A percentile compares a stretch with the other conserved stretches of the same genome.
Evolutionary conservation across 2,329 filamentous ascomycete genomes (phyloP).

Genomic region (Penicillium sp.): DNA sequence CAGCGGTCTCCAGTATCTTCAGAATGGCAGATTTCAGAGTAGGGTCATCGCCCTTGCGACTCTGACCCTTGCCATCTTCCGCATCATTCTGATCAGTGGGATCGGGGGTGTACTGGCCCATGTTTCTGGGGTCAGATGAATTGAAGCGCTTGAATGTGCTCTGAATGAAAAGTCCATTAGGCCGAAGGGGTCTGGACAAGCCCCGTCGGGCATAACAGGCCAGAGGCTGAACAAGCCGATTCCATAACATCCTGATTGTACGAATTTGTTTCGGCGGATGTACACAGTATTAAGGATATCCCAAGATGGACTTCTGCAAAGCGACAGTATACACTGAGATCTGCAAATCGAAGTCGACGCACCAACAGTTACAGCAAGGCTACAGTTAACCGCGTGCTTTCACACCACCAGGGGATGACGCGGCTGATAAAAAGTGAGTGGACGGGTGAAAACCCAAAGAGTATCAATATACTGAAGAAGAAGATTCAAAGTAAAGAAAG

Average conservation of each 20-base stretch:
- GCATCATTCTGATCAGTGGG: constrained; percentile 30
- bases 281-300: background rate
- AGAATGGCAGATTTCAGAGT: constrained; percentile 39
- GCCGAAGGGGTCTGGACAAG: constrained; percentile 13
- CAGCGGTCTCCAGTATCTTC: constrained; percentile 70
- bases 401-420: constrained; percentile 16
- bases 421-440: constrained; percentile 14
- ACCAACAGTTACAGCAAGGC: constrained; percentile 4
- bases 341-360: constrained; percentile 2
- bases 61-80: constrained; percentile 26
- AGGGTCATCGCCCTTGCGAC: constrained; percentile 25
- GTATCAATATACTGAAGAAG: background rate
- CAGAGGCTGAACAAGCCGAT: constrained; percentile 23
- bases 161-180: constrained; percentile 7
- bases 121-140: constrained; percentile 21
- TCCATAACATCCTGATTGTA: constrained; percentile 24
- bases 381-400: constrained; percentile 2
- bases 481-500: constrained; percentile 6
- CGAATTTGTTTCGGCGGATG: constrained; percentile 1
- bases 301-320: background rate
- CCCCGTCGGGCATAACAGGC: constrained; percentile 18
- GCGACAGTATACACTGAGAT: background rate
- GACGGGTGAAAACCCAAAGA: constrained; percentile 9
- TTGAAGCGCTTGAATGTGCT: constrained; percentile 22
- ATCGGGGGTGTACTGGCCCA: constrained; percentile 23